Conservation (phyloP, 257 asterid species). For the Solanum boliviense region DNA sequence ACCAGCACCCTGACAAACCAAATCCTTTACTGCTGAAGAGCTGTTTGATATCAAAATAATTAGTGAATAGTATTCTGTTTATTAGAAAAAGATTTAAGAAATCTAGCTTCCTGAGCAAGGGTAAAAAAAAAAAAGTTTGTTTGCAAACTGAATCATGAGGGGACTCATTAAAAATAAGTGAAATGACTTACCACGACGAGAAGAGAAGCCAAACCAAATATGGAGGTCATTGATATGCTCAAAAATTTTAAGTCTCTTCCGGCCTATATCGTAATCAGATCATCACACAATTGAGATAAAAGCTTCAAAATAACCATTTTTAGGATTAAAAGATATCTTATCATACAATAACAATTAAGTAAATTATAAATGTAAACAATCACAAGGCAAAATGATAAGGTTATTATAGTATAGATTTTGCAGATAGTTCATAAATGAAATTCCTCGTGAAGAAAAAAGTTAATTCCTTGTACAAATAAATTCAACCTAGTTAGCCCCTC, state of each 20-base stretch:
- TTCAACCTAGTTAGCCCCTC: too few relatives aligned
- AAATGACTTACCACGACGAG: too few relatives aligned
- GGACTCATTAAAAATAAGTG: too few relatives aligned
- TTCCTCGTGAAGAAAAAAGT: too few relatives aligned
- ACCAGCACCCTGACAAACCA: constrained; percentile 82
- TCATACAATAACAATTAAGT: neutral
- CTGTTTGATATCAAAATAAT: constrained; percentile 18
- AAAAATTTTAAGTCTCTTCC: too few relatives aligned
- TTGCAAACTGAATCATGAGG: neutral
- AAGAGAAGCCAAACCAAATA: too few relatives aligned
- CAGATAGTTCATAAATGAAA: neutral
- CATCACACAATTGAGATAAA: too few relatives aligned
- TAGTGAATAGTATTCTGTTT: neutral
- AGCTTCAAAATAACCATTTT: too few relatives aligned
- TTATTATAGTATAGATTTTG: neutral
- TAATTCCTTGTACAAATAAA: too few relatives aligned
- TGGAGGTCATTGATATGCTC: too few relatives aligned
- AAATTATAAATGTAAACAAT: neutral
- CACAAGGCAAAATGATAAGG: neutral
- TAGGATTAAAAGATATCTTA: neutral
- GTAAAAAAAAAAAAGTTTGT: neutral
- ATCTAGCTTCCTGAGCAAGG: neutral
- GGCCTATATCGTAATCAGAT: too few relatives aligned
- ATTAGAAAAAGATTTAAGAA: neutral
- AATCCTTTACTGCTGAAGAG: constrained; percentile 56